Evolutionary conservation across 306 rosid genomes (phyloP), one percentile per base, ranked within the genome.

Genomic region (Astragalus glycyphyllos): DNA sequence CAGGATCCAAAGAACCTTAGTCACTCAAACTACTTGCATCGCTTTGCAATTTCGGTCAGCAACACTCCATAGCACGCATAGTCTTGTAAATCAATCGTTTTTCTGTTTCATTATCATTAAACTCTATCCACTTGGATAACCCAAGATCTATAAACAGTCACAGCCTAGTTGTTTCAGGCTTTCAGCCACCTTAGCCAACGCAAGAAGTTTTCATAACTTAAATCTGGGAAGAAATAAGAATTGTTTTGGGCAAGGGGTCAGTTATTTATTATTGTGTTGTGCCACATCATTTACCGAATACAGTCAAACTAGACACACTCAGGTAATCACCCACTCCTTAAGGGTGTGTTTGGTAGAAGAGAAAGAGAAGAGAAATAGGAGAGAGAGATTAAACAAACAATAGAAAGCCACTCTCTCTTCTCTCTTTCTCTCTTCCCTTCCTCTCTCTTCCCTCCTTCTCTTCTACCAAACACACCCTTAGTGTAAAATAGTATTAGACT

Each of bases 151-250:
- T 58, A 38, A 35, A 58, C 38, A 14, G 60, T 71, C 46, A 13
- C 50, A 48, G 42, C 44, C 46, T 11, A 11, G 29, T 61, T 14
- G 41, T 5, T 42, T 12, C 75, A 41, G 29, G 29, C 40, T 35
- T 38, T 40, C 50, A 61, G 51, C 48, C 35, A 73, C 42, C 47
- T 68, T 45, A 62, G 53, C 32, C 61, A 16, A 31, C 1, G 8
- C 68, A 68, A 55, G 45, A 58, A 63, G 74, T 50, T 72, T 65
- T 63, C 12, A 5, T 32, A 53, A 60, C 10, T 73, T 67, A 51
- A 65, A 17, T 68, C 65, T 31, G 58, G 35, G 69, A 14, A 29
- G 67, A 60, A 35, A 58, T 10, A 15, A 37, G 44, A 65, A 57
- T 41, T 35, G 56, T 35, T 31, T 65, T 29, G 65, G 11, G 54